Evolutionary conservation across 441 rosid genomes (phyloP).

Genomic region (Melastoma candidum): DNA sequence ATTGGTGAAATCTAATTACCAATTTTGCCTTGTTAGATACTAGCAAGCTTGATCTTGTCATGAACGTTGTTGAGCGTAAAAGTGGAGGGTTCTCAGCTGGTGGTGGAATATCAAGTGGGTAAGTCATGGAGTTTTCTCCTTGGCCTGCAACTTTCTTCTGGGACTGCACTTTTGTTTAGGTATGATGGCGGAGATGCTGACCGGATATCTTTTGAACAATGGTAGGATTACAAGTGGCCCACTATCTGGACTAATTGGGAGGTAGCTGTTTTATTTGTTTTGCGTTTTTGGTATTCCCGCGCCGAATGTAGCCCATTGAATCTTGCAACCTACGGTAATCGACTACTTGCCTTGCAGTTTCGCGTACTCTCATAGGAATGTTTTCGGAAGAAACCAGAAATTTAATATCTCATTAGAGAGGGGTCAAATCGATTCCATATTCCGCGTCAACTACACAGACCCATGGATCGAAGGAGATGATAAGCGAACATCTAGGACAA

Average conservation of each 20-base stretch:
- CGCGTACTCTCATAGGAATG: conserved; percentile 91
- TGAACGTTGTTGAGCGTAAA: conserved; percentile 92
- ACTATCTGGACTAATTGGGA: conserved; percentile 6
- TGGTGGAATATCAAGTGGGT: conserved; percentile 93
- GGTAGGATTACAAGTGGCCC: conserved; percentile 11
- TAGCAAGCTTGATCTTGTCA: conserved; percentile 75
- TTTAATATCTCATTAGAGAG: conserved; percentile 80
- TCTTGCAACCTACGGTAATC: not conserved
- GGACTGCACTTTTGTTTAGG: not conserved
- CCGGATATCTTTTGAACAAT: not conserved
- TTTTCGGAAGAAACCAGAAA: conserved; percentile 88
- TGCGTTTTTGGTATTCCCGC: not conserved
- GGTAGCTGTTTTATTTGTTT: not conserved
- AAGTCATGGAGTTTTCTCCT: not conserved
- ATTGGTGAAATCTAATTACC: not conserved
- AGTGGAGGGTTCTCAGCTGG: conserved; percentile 97
- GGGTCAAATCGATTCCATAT: conserved; percentile 90
- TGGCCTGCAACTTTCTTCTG: not conserved
- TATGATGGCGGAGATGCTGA: too few species aligned
- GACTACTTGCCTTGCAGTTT: conserved; percentile 46
- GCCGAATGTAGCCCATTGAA: not conserved
- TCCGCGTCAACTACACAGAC: conserved; percentile 84
- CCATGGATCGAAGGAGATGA: conserved; percentile 98
- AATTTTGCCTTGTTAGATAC: conserved; percentile 32
- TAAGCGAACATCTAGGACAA: conserved; percentile 78